Evolutionary conservation across 2,329 filamentous ascomycete species (phyloP), one percentile per base, ranked within the genome.

Genomic region (Penicillium sclerotigenum): DNA sequence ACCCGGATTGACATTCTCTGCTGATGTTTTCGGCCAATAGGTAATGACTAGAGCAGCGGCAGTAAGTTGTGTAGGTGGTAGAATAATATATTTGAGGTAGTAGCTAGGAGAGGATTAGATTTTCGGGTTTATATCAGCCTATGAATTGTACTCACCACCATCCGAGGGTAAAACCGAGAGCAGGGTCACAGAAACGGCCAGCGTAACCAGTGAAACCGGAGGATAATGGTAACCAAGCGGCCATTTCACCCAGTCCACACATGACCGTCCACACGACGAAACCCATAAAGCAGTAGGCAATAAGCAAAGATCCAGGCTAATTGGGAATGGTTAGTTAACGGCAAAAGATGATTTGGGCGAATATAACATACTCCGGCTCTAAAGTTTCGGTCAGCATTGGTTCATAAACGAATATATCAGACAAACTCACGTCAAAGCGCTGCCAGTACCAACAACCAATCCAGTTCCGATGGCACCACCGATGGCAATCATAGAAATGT

Each of bases 121-220:
- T 31, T 37, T 16, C 7, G 1, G 2, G 7, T n/a, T 14, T 4
- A 9, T 16, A 72, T 55, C 1, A 64, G 69, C 47, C 67, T 18
- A 76, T 77, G 62, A 77, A 79, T 58, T 77, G 78, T 47, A 47
- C 50, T 38, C 31, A 52, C 50, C 50, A 52, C 75, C 75, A 79
- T 5, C 74, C 75, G 20, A 71, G 70, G 55, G 71, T 71, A 51
- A 77, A 77, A 0, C 76, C 74, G 34, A 75, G 66, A 2, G 77
- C 75, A 34, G 73, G 71, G 57, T 79, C 76, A 5, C 77, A 75
- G 73, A 74, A 79, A 56, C 71, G 66, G n/a, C 73, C 68, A 22
- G 71, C 74, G 31, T 76, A 65, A n/a, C 72, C 70, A 46, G 77
- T 70, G 54, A 77, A 77, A 0, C 67, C 71, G 8, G 70, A 70